A percentile compares a stretch with the other conserved stretches of the same genome.
These are phyloP conservation scores for Aspergillus sergii DNA, from an alignment of 2,329 filamentous ascomycete species.

Conservation along the genomic window DNA sequence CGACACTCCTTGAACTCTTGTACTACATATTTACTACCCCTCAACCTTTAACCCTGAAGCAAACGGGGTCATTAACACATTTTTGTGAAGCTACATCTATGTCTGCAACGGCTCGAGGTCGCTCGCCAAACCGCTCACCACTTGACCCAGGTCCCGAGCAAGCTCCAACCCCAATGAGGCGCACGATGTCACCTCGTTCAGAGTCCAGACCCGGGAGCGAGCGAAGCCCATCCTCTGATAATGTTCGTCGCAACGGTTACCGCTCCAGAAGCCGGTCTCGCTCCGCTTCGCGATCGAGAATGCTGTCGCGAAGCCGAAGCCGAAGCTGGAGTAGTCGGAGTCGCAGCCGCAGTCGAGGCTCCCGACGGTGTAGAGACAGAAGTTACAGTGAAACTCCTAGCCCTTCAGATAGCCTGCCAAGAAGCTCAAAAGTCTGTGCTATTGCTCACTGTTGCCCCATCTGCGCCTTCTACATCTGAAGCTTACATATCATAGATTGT, in stretches of 20 bases:
- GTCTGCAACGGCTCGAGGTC: constrained; percentile 30
- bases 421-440: constrained; percentile 41
- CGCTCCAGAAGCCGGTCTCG: constrained; percentile 31
- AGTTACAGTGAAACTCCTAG: constrained; percentile 33
- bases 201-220: constrained; percentile 32
- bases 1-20: background rate
- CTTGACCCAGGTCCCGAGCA: constrained; percentile 24
- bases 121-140: constrained; percentile 31
- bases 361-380: constrained; percentile 39
- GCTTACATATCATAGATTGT: constrained; percentile 67
- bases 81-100: constrained; percentile 16
- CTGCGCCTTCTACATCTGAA: background rate
- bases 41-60: background rate
- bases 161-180: constrained; percentile 31
- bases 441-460: background rate
- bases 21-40: background rate
- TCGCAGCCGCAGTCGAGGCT: constrained; percentile 36
- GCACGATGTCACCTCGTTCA: constrained; percentile 40
- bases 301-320: constrained; percentile 40
- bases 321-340: constrained; percentile 41
- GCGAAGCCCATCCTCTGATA: constrained; percentile 29
- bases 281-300: constrained; percentile 31
- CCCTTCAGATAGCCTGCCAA: constrained; percentile 25
- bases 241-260: constrained; percentile 28
- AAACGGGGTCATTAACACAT: background rate